Evolutionary conservation across 768 basidiomycete genomes (phyloP).

Genomic region (Rhodotorula kratochvilovae): DNA sequence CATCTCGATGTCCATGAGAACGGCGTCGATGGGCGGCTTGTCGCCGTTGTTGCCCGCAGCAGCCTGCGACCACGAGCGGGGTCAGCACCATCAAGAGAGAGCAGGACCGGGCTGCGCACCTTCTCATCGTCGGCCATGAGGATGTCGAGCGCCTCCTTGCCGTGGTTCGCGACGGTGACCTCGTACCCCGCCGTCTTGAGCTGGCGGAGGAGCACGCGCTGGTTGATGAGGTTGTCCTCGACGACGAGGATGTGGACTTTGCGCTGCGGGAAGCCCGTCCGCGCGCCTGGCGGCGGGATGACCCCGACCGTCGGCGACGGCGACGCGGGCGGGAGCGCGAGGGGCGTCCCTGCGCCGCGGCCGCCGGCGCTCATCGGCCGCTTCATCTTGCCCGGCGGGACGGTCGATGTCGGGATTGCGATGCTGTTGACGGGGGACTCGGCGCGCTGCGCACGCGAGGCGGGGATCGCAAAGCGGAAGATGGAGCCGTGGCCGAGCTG

Average conservation of each 20-base stretch:
- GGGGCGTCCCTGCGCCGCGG: too few species aligned
- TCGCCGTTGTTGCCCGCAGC: background rate
- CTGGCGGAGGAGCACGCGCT: constrained; percentile 35
- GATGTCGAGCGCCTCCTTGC: constrained; percentile 28
- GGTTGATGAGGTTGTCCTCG: constrained; percentile 39
- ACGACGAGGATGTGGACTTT: background rate
- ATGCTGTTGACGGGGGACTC: background rate
- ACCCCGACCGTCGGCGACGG: background rate
- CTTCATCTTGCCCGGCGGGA: background rate
- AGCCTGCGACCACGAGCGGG: background rate
- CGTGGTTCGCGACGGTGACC: constrained; percentile 25
- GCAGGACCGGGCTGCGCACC: background rate
- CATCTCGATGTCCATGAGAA: constrained; percentile 28
- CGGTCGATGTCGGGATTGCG: background rate
- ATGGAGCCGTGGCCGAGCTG: constrained; percentile 7
- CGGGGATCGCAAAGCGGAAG: constrained; percentile 37
- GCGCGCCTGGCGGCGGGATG: background rate
- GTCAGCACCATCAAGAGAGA: too few species aligned
- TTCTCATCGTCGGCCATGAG: constrained; percentile 6
- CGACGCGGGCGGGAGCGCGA: background rate
- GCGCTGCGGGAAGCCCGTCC: background rate
- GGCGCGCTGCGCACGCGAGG: background rate
- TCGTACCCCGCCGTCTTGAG: constrained; percentile 30
- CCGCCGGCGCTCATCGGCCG: too few species aligned
- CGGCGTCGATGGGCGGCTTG: background rate